These are phyloP conservation scores for Aplosporella prunicola DNA, from an alignment of 2,329 filamentous ascomycete genomes.

Conservation along the genomic window DNA sequence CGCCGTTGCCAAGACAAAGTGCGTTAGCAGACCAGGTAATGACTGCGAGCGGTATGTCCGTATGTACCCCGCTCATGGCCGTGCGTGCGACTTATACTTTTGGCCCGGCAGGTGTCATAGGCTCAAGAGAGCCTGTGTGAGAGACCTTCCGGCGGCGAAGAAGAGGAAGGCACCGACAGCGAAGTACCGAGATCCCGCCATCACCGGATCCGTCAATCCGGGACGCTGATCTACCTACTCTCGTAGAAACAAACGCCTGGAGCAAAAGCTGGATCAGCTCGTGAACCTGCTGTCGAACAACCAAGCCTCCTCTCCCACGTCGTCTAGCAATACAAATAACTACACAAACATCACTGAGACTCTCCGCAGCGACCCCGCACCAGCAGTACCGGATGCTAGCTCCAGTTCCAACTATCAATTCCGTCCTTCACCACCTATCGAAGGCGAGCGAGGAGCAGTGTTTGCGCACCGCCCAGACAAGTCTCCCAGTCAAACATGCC, in stretches of 20 bases:
- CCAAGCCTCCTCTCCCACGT: constrained; percentile 2
- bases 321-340: too few relatives aligned
- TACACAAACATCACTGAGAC: too few relatives aligned
- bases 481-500: too few relatives aligned
- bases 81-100: too few relatives aligned
- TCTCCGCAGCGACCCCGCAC: too few relatives aligned
- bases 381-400: too few relatives aligned
- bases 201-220: too few relatives aligned
- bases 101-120: constrained; percentile 7
- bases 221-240: background rate
- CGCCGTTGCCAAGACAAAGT: constrained; percentile 11
- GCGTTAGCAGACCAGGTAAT: constrained; percentile 3
- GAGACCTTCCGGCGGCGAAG: constrained; percentile 6
- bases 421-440: background rate
- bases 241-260: constrained; percentile 4
- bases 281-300: constrained; percentile 6
- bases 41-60: constrained; percentile 10
- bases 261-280: constrained; percentile 9
- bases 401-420: too few relatives aligned
- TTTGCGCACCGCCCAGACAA: too few relatives aligned
- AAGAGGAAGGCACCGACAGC: constrained; percentile 10
- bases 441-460: background rate
- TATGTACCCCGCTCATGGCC: too few relatives aligned
- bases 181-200: too few relatives aligned
- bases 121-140: constrained; percentile 4